A percentile compares a stretch with the other conserved stretches of the same genome.
Conservation (phyloP, 2,329 filamentous ascomycete genomes). For the Acephala macrosclerotiorum region DNA sequence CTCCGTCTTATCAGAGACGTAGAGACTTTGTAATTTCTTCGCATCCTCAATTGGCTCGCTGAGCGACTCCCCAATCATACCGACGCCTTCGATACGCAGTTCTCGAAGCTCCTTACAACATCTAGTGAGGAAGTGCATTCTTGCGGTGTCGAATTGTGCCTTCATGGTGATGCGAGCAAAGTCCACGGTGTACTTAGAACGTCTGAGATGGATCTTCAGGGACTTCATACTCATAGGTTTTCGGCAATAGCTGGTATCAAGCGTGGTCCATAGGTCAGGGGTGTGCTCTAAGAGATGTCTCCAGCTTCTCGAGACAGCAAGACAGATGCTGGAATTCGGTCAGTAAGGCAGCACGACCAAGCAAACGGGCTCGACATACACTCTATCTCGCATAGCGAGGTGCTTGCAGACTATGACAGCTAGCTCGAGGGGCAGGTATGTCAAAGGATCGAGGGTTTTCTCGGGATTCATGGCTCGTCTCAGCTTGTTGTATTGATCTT, state of each 20-base stretch:
- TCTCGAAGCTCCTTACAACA: constrained; percentile 38
- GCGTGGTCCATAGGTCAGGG: constrained; percentile 41
- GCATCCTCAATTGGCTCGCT: constrained; percentile 31
- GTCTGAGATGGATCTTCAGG: constrained; percentile 37
- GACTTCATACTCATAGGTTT: constrained; percentile 33
- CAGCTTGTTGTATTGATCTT: constrained; percentile 41
- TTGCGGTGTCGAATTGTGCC: constrained; percentile 32
- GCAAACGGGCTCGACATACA: constrained; percentile 32
- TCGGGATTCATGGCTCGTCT: constrained; percentile 33
- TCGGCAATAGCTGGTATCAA: constrained; percentile 38
- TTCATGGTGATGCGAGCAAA: constrained; percentile 36
- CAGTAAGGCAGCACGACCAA: background rate
- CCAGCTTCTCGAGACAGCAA: constrained; percentile 43
- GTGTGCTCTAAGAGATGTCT: constrained; percentile 40
- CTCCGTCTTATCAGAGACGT: constrained; percentile 27
- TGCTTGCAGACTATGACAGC: constrained; percentile 41
- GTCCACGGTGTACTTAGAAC: constrained; percentile 41
- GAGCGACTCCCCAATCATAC: constrained; percentile 39
- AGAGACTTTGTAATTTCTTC: constrained; percentile 33
- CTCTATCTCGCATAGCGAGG: constrained; percentile 41
- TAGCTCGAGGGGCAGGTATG: constrained; percentile 44
- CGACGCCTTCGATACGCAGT: constrained; percentile 35
- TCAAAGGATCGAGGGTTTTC: constrained; percentile 42
- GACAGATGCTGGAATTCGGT: constrained; percentile 36
- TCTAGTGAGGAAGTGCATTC: constrained; percentile 36